Base-by-base conservation (phyloP, 805 yeast species). In the Sugiyamaella chiloensis region DNA sequence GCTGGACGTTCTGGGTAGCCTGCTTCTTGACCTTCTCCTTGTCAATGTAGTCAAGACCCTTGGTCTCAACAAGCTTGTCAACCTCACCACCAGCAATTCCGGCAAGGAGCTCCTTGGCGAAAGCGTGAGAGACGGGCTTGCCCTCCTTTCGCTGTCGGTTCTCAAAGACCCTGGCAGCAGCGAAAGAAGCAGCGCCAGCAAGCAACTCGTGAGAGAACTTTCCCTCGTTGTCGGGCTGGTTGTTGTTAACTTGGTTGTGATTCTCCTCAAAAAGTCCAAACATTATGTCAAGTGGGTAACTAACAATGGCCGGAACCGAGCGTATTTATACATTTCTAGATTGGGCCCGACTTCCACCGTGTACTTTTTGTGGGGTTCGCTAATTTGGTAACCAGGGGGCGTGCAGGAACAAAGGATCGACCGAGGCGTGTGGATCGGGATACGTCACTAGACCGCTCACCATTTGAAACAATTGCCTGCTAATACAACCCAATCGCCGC, bases 171-270 rank as follows among this genome's bases (percentile, higher is more conserved):
- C 51, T 26, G 27, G 55, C 55, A 23, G 60, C 60, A 20, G 32
- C 58, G 24, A 57, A 57, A n/a, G 60, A 55, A n/a, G 59, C 60
- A 14, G 58, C 60, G 23, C 59, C 60, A 27, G 60, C 60, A 14
- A 57, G 34, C 5, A 58, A 50, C 47, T 57, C 60, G 44, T 57
- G 60, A 11, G 56, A 48, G 54, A 57, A 57, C 50, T 54, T 56
- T 39, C 53, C 37, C 47, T 52, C 35, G 48, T 57, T 57, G n/a
- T n/a, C n/a, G n/a, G n/a, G n/a, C 39, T 55, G 21, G 34, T 20
- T 26, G 35, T 35, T 35, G 46, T 56, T 54, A 24, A 43, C 42
- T 24, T 47, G 50, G 31, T 48, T 23, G 49, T 51, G 50, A 40
- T 43, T 40, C 21, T 42, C 35, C 37, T 47, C 53, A 42, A 43